These are phyloP conservation scores for Aleurites moluccanus DNA, from an alignment of 441 rosid genomes.

Conservation along the genomic window DNA sequence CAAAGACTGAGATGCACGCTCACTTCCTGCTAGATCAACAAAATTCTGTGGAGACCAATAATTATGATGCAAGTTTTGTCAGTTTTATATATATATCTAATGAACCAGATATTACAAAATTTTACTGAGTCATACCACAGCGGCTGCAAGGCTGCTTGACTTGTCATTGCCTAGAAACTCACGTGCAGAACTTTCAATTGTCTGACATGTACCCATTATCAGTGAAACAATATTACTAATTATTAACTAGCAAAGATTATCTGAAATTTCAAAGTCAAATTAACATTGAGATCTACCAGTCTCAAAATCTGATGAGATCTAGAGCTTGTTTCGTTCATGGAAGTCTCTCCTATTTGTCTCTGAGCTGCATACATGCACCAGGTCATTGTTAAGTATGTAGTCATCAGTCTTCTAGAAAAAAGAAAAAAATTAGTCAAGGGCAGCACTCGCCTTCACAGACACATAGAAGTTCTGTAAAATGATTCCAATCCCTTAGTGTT, in stretches of 20 bases:
- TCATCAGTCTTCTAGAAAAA: constrained; percentile 15
- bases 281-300: constrained; percentile 55
- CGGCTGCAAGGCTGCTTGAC: constrained; percentile 74
- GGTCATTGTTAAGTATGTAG: constrained; percentile 21
- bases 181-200: constrained; percentile 77
- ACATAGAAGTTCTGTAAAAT: constrained; percentile 72
- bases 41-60: constrained; percentile 59
- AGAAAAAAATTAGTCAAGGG: constrained; percentile 4
- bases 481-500: constrained; percentile 66
- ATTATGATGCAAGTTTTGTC: constrained; percentile 9
- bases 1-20: constrained; percentile 92
- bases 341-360: constrained; percentile 91
- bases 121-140: constrained; percentile 55
- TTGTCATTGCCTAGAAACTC: constrained; percentile 63
- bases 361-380: constrained; percentile 63
- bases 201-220: constrained; percentile 45
- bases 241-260: constrained; percentile 13
- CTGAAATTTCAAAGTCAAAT: constrained; percentile 18
- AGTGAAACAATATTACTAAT: constrained; percentile 14
- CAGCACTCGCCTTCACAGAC: constrained; percentile 65
- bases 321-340: constrained; percentile 88
- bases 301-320: constrained; percentile 97
- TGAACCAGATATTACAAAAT: constrained; percentile 8
- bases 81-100: neutral
- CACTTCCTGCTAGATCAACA: constrained; percentile 94